Percentiles rank a stretch among this genome's conserved stretches.
Evolutionary conservation across 805 yeast species (phyloP).

Genomic region (Priceomyces carsonii): DNA sequence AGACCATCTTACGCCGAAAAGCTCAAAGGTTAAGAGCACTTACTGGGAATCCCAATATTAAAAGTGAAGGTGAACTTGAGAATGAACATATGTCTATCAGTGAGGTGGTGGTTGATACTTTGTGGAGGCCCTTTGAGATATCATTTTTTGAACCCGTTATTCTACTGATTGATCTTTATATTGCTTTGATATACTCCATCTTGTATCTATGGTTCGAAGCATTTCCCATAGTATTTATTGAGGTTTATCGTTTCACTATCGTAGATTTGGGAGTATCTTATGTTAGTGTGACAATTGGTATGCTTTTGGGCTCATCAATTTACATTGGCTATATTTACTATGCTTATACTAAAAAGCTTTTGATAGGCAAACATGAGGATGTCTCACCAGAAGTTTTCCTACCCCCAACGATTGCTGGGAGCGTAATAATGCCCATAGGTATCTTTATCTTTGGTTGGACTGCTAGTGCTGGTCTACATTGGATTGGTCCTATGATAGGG

Average conservation of each 20-base stretch:
- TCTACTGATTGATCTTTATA: constrained; percentile 49
- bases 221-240: constrained; percentile 51
- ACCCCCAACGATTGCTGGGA: constrained; percentile 36
- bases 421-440: constrained; percentile 37
- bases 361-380: constrained; percentile 20
- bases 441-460: constrained; percentile 49
- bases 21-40: constrained; percentile 47
- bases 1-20: constrained; percentile 47
- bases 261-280: constrained; percentile 38
- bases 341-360: constrained; percentile 14
- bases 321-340: constrained; percentile 45
- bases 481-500: constrained; percentile 48
- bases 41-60: constrained; percentile 51
- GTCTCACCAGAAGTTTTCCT: constrained; percentile 38
- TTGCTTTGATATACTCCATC: constrained; percentile 53
- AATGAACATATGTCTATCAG: constrained; percentile 9
- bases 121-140: constrained; percentile 53
- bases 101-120: constrained; percentile 20
- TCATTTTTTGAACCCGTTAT: constrained; percentile 56
- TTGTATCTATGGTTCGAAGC: constrained; percentile 61
- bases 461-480: constrained; percentile 32
- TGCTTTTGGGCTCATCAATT: constrained; percentile 30
- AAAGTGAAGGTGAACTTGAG: constrained; percentile 41
- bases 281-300: constrained; percentile 45
- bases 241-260: constrained; percentile 41